Base-by-base conservation (phyloP, 2,329 filamentous ascomycete genomes). In the Rhynchosporium secalis region DNA sequence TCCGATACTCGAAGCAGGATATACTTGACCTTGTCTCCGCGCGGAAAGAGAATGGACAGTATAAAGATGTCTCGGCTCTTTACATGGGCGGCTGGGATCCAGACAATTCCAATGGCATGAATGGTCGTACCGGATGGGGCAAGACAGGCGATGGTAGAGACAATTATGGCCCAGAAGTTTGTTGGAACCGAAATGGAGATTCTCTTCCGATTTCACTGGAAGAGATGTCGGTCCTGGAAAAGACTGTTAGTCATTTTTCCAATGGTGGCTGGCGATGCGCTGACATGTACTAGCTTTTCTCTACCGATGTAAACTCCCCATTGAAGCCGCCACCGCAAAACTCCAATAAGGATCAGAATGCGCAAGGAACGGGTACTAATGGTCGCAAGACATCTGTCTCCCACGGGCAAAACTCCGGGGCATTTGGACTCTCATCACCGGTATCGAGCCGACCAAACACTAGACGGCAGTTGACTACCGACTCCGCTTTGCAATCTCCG, bases 231-330 rank as follows among this genome's bases (percentile, higher is more conserved):
- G 66, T 76, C 4, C 82, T 86, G 64, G 86, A 89, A 76, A 85
- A 80, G 72, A 82, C 83, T 76, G 84, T 86, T 72, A 60, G 73
- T 72, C 79, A 75, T 61, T 63, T 62, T 41, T 57, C 55, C 60
- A n/a, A 56, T 15, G 20, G 15, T 29, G 26, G 41, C 29, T 51
- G 33, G 62, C 51, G 57, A 47, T 29, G 49, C 60, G 56, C 67
- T 70, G 69, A 68, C 64, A 68, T 73, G 61, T 69, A 72, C 56
- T 75, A 96, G 89, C 80, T 90, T 66, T 97, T 97, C 76, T 78
- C 86, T 56, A 85, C 84, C 56, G 95, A 96, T 67, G 92, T 99
- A 73, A 99, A 98, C 76, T 97, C 95, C 41, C 90, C 92, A 40
- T 80, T 97, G 69, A 98, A 98, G 77, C 89, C 91, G 8, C 90